phyloP scores from a whole-genome alignment of 495 filamentous ascomycete species.

The Penicillium taxi region DNA sequence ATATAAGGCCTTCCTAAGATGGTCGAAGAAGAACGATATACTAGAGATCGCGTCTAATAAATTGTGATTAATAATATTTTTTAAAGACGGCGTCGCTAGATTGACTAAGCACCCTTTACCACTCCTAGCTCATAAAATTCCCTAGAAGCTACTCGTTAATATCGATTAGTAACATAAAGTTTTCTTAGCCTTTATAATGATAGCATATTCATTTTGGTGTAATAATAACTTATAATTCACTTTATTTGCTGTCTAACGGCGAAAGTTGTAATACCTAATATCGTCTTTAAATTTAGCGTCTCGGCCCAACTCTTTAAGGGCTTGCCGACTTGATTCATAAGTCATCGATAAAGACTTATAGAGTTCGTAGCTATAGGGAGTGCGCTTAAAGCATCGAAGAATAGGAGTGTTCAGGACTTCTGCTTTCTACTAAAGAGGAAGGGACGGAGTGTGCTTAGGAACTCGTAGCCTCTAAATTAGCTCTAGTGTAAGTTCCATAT shows the following conservation, averaged over 20 bases:
- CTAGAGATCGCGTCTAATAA: constrained; percentile 21
- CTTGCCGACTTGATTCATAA: constrained; percentile 14
- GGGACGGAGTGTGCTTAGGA: constrained; percentile 16
- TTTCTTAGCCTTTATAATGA: too few relatives aligned
- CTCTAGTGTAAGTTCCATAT: constrained; percentile 23
- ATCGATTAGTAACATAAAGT: too few relatives aligned
- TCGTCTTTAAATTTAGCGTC: constrained; percentile 24
- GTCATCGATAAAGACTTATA: constrained; percentile 17
- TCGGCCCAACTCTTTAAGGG: constrained; percentile 13
- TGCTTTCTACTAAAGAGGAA: constrained; percentile 18
- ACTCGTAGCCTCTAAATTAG: constrained; percentile 22
- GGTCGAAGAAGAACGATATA: constrained; percentile 23
- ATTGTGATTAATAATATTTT: constrained; percentile 25
- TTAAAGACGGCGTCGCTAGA: constrained; percentile 22
- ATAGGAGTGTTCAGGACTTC: constrained; percentile 20
- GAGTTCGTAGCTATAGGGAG: constrained; percentile 17
- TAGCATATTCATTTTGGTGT: too few relatives aligned
- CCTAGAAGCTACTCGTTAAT: too few relatives aligned
- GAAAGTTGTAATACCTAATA: constrained; percentile 28
- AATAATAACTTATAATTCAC: constrained; percentile 24
- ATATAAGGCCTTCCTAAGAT: constrained; percentile 15
- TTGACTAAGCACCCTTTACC: constrained; percentile 23
- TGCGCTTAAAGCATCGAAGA: constrained; percentile 16
- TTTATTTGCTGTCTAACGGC: constrained; percentile 25
- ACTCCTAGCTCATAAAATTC: constrained; percentile 26